Conservation (phyloP, 2,329 filamentous ascomycete species). For the Exophiala spinifera region DNA sequence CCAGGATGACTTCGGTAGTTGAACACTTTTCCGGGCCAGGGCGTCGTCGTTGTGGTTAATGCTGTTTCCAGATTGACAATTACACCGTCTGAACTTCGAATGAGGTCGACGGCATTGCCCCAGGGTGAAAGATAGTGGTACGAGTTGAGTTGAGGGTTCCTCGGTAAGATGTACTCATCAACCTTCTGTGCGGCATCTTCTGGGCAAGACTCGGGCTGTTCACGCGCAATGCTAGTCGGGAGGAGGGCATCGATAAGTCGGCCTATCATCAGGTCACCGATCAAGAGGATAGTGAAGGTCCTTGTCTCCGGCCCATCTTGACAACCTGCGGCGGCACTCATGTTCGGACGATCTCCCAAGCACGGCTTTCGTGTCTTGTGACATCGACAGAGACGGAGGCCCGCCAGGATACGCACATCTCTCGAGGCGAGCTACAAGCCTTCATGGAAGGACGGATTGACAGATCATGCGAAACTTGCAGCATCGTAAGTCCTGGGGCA, state of each 20-base stretch:
- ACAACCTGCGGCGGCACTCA: neutral
- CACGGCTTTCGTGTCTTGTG: neutral
- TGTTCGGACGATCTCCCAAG: neutral
- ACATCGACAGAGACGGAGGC: neutral
- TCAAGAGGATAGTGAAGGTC: slow-evolving; percentile 33
- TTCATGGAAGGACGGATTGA: neutral
- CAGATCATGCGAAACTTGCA: too few species aligned
- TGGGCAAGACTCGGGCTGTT: slow-evolving; percentile 32
- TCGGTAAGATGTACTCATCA: slow-evolving; percentile 16
- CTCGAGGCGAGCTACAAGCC: neutral
- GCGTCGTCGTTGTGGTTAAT: slow-evolving; percentile 32
- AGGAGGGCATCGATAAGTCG: slow-evolving; percentile 42
- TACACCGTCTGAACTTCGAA: slow-evolving; percentile 35
- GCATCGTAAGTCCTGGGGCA: too few species aligned
- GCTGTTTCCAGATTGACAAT: slow-evolving; percentile 43
- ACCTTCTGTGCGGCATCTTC: slow-evolving; percentile 29
- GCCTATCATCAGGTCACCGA: slow-evolving; percentile 44
- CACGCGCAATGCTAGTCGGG: slow-evolving; percentile 22
- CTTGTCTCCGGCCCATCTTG: neutral
- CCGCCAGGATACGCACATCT: neutral
- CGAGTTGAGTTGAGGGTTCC: slow-evolving; percentile 23
- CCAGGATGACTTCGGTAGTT: slow-evolving; percentile 43
- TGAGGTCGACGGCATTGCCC: slow-evolving; percentile 36
- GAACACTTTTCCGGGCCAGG: slow-evolving; percentile 41
- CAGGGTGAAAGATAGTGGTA: slow-evolving; percentile 35